These are phyloP conservation scores for Fusarium sp. DNA, from an alignment of 2,329 filamentous ascomycete species.

Conservation along the genomic window DNA sequence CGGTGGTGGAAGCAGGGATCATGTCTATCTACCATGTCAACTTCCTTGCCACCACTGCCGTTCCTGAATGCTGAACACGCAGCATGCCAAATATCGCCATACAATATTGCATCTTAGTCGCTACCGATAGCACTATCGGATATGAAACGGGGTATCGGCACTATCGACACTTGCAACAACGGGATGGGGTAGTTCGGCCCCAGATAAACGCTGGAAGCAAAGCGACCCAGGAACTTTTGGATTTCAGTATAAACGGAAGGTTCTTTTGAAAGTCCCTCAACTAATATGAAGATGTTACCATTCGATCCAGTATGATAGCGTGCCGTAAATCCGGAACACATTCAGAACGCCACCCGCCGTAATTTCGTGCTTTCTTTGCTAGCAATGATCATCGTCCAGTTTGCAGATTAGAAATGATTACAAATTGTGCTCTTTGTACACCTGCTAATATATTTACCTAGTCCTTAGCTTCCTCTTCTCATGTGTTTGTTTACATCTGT, in stretches of 20 bases:
- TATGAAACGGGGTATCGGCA: too few relatives aligned
- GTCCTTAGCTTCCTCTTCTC: not conserved
- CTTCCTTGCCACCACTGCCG: not conserved
- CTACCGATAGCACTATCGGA: too few relatives aligned
- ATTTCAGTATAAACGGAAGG: not conserved
- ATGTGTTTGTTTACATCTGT: too few relatives aligned
- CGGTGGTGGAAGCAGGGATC: not conserved
- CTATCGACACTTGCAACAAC: not conserved
- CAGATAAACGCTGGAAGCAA: conserved; percentile 20
- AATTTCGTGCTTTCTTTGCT: too few relatives aligned
- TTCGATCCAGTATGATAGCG: conserved; percentile 20
- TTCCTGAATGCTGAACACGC: too few relatives aligned
- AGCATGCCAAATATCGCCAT: too few relatives aligned
- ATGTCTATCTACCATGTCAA: too few relatives aligned
- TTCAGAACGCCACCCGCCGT: not conserved
- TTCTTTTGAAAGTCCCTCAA: conserved; percentile 20
- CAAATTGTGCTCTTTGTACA: conserved; percentile 1
- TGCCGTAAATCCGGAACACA: conserved; percentile 24
- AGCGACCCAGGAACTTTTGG: conserved; percentile 16
- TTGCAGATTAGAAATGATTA: not conserved
- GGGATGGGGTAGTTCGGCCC: not conserved
- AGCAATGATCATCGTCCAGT: too few relatives aligned
- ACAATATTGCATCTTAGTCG: too few relatives aligned
- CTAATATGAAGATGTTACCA: conserved; percentile 3
- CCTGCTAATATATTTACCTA: not conserved